These are phyloP conservation scores for Polyporus arcularius DNA, from an alignment of 768 basidiomycete species.

Conservation along the genomic window DNA sequence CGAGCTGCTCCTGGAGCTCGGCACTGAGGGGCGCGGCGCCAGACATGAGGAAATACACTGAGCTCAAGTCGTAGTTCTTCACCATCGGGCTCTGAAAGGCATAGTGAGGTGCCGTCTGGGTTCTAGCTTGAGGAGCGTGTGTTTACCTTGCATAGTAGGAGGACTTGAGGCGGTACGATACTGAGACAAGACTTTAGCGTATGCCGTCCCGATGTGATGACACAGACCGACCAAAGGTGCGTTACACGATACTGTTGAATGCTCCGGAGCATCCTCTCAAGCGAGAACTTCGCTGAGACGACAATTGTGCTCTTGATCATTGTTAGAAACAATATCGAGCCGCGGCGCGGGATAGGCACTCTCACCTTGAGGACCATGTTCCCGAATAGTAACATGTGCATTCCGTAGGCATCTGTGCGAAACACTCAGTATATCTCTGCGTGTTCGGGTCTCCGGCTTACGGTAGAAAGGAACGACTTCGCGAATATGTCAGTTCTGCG, in stretches of 20 bases:
- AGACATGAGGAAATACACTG: conserved; percentile 29
- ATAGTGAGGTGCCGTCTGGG: not conserved
- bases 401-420: conserved; percentile 5
- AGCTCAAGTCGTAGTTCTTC: conserved; percentile 35
- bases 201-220: not conserved
- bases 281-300: conserved; percentile 33
- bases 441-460: conserved; percentile 1
- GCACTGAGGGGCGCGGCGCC: conserved; percentile 38
- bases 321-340: not conserved
- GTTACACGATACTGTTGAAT: conserved; percentile 34
- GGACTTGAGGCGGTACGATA: conserved; percentile 35
- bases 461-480: conserved; percentile 20
- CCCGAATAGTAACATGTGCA: conserved; percentile 22
- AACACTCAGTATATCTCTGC: not conserved
- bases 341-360: not conserved
- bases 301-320: conserved; percentile 27
- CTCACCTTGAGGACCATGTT: conserved; percentile 18
- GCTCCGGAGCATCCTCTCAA: conserved; percentile 33
- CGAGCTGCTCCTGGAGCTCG: conserved; percentile 42
- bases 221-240: conserved; percentile 26
- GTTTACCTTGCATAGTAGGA: conserved; percentile 35
- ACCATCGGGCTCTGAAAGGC: conserved; percentile 26
- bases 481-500: too few relatives aligned
- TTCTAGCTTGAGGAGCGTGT: not conserved
- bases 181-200: conserved; percentile 8